These are phyloP conservation scores for Monilinia laxa DNA, from an alignment of 2,329 filamentous ascomycete genomes.

Conservation along the genomic window DNA sequence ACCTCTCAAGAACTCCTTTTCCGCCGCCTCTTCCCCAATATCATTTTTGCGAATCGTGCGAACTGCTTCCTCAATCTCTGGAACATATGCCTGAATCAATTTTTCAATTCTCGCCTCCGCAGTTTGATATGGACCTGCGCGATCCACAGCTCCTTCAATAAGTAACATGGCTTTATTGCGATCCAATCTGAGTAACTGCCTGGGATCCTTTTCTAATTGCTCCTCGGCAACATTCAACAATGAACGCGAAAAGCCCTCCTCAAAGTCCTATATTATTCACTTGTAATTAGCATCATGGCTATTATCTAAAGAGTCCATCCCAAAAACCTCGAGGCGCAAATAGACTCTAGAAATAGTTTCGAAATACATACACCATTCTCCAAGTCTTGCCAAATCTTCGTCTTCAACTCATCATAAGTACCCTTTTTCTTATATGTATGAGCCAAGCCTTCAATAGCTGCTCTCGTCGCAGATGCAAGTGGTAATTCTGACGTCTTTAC, in stretches of 20 bases:
- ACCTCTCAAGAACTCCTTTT: conserved; percentile 62
- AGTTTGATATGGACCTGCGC: conserved; percentile 71
- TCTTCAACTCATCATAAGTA: conserved; percentile 75
- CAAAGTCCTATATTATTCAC: conserved; percentile 57
- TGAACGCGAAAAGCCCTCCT: conserved; percentile 62
- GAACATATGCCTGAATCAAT: conserved; percentile 61
- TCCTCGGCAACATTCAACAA: conserved; percentile 69
- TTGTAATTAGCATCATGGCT: conserved; percentile 12
- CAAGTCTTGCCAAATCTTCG: conserved; percentile 74
- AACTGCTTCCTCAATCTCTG: conserved; percentile 67
- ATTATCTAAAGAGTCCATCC: neutral
- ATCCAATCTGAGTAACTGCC: conserved; percentile 69
- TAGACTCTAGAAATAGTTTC: neutral
- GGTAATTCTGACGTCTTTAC: conserved; percentile 75
- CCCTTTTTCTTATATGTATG: conserved; percentile 85
- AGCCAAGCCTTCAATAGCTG: conserved; percentile 72
- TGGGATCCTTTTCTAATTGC: conserved; percentile 73
- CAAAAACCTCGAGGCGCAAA: neutral
- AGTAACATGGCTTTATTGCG: conserved; percentile 71
- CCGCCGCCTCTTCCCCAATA: conserved; percentile 67
- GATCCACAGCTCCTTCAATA: conserved; percentile 75
- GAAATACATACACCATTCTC: conserved; percentile 58
- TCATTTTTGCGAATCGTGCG: conserved; percentile 66
- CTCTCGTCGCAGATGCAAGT: conserved; percentile 68
- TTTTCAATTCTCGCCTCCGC: conserved; percentile 66